Conservation (phyloP, 108 stramenopile species). For the Cyclotella kingstonii region DNA sequence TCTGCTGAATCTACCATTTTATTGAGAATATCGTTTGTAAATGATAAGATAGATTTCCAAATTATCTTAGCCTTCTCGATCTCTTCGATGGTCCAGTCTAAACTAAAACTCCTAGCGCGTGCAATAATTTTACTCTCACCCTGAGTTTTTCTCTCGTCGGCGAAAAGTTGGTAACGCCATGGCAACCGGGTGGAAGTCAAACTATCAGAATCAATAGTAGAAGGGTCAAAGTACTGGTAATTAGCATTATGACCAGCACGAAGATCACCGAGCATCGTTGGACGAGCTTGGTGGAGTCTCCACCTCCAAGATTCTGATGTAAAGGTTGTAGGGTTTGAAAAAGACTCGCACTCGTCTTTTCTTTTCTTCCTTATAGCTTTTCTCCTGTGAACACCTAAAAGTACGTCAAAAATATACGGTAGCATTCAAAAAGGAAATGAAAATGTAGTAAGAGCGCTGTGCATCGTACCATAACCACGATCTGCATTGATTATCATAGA, state of each 20-base stretch:
- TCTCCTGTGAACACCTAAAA: conserved; percentile 36
- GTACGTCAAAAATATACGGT: neutral
- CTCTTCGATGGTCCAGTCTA: conserved; percentile 31
- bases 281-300: conserved; percentile 41
- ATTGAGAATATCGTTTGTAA: conserved; percentile 23
- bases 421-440: neutral
- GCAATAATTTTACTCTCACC: conserved; percentile 9
- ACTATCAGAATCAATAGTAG: conserved; percentile 8
- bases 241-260: conserved; percentile 18
- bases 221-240: conserved; percentile 39
- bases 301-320: conserved; percentile 48
- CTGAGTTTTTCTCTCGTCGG: neutral
- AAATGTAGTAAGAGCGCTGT: neutral
- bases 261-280: conserved; percentile 41
- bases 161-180: conserved; percentile 28
- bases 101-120: conserved; percentile 23
- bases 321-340: conserved; percentile 38
- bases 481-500: conserved; percentile 37
- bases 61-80: conserved; percentile 46
- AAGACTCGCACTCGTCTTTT: conserved; percentile 27
- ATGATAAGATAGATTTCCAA: conserved; percentile 36
- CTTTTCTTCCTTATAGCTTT: conserved; percentile 34
- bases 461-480: conserved; percentile 37
- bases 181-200: conserved; percentile 22
- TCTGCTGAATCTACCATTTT: conserved; percentile 4